These are phyloP conservation scores for Aspergillus ochraceoroseus DNA, from an alignment of 2,329 filamentous ascomycete genomes.

Conservation along the genomic window DNA sequence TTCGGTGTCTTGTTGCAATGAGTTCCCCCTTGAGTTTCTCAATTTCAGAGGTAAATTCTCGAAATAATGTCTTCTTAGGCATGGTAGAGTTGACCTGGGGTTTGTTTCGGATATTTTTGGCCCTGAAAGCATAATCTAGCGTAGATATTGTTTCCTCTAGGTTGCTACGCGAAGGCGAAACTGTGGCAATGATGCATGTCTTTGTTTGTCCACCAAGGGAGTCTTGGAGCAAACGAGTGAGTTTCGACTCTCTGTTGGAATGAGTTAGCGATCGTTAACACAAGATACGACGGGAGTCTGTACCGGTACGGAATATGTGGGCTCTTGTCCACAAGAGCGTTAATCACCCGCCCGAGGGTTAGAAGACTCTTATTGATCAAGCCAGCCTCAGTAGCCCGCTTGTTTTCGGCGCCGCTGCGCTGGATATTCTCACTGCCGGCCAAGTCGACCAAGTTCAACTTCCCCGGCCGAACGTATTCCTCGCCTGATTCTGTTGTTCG, in stretches of 20 bases:
- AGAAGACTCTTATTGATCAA: constrained; percentile 97
- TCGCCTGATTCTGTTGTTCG: constrained; percentile 75
- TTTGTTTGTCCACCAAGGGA: constrained; percentile 93
- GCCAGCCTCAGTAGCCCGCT: constrained; percentile 89
- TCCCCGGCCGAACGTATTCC: constrained; percentile 83
- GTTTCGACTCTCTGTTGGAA: constrained; percentile 77
- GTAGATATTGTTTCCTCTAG: constrained; percentile 98
- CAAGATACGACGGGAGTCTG: constrained; percentile 1
- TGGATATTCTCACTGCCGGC: constrained; percentile 98
- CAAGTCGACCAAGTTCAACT: constrained; percentile 93
- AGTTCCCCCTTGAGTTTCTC: constrained; percentile 92
- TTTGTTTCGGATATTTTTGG: constrained; percentile 98
- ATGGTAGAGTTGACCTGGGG: constrained; percentile 90
- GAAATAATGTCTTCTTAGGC: constrained; percentile 86
- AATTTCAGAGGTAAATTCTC: constrained; percentile 86
- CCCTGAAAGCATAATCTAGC: constrained; percentile 92
- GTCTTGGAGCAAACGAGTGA: constrained; percentile 91
- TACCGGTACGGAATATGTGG: constrained; percentile 74
- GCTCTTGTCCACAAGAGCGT: constrained; percentile 85
- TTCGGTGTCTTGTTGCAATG: constrained; percentile 85
- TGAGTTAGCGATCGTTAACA: constrained; percentile 5
- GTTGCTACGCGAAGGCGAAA: constrained; percentile 91
- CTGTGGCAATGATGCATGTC: constrained; percentile 95
- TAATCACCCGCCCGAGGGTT: constrained; percentile 93
- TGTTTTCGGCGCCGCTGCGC: constrained; percentile 94